phyloP scores from a whole-genome alignment of 768 basidiomycete species.

The Suillus fuscotomentosus region DNA sequence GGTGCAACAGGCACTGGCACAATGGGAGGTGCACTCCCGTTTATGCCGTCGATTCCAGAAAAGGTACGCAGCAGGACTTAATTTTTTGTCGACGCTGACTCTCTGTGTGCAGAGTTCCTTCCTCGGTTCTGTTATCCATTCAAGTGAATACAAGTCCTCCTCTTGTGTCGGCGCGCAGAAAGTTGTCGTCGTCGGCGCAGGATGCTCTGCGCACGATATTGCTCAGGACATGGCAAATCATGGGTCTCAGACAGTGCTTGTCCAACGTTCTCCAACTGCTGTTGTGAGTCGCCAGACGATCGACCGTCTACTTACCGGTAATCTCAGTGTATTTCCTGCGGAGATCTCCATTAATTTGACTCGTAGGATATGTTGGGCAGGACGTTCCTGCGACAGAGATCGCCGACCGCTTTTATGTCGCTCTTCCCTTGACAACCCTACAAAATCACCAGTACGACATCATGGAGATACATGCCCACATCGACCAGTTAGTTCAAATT shows the following conservation, averaged over 20 bases:
- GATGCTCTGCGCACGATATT: conserved; percentile 15
- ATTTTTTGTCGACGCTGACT: not conserved
- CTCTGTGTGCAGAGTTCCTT: conserved; percentile 2
- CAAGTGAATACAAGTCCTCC: conserved; percentile 1
- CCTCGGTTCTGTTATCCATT: conserved; percentile 1
- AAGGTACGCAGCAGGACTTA: not conserved
- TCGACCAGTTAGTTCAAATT: conserved; percentile 6
- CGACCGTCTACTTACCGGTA: conserved; percentile 6
- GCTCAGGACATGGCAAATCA: conserved; percentile 10
- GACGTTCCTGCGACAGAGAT: conserved; percentile 9
- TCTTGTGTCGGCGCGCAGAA: not conserved
- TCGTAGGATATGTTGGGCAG: conserved; percentile 8
- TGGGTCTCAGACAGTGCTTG: conserved; percentile 3
- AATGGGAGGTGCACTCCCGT: not conserved
- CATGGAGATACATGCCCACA: not conserved
- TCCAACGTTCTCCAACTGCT: conserved; percentile 12
- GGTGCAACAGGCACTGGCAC: conserved; percentile 5
- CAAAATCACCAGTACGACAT: conserved; percentile 1
- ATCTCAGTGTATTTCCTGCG: not conserved
- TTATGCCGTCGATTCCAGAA: not conserved
- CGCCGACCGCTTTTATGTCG: conserved; percentile 11
- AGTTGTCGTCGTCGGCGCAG: conserved; percentile 9
- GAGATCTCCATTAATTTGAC: not conserved
- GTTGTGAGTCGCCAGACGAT: conserved; percentile 10
- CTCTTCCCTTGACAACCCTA: conserved; percentile 7